Evolutionary conservation across 2,329 filamentous ascomycete genomes (phyloP).

Genomic region (Fusarium sp.): DNA sequence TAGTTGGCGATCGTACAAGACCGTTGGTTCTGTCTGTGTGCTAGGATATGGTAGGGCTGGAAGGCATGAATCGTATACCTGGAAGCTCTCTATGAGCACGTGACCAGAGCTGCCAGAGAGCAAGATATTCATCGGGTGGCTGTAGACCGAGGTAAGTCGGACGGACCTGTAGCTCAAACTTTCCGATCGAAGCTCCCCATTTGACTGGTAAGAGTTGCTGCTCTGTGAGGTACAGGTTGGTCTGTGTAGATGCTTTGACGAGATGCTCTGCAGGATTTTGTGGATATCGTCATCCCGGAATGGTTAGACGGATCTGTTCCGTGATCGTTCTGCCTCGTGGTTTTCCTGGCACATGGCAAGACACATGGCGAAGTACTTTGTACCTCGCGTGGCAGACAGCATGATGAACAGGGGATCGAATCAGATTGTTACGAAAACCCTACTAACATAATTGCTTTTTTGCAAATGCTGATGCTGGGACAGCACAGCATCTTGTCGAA

Average conservation of each 20-base stretch:
- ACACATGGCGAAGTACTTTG: conserved; percentile 51
- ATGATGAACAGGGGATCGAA: conserved; percentile 34
- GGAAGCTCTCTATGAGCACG: conserved; percentile 7
- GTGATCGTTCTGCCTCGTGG: conserved; percentile 43
- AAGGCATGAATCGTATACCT: conserved; percentile 5
- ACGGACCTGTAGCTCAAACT: not conserved
- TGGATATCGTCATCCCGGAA: conserved; percentile 42
- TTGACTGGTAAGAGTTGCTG: conserved; percentile 9
- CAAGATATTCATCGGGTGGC: not conserved
- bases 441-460: conserved; percentile 26
- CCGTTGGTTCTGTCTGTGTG: conserved; percentile 8
- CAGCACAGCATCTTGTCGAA: conserved; percentile 4
- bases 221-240: conserved; percentile 10
- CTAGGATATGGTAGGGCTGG: conserved; percentile 36
- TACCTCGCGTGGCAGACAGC: conserved; percentile 37
- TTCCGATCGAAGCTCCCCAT: not conserved
- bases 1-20: conserved; percentile 19
- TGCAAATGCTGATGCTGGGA: not conserved
- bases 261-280: conserved; percentile 32
- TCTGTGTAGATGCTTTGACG: conserved; percentile 11
- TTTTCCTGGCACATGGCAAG: conserved; percentile 28
- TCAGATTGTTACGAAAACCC: conserved; percentile 26
- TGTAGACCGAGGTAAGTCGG: not conserved
- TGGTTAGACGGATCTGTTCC: conserved; percentile 45
- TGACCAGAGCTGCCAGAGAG: conserved; percentile 14